Base-by-base conservation (phyloP, 306 rosid genomes). In the Citrullus colocynthis region DNA sequence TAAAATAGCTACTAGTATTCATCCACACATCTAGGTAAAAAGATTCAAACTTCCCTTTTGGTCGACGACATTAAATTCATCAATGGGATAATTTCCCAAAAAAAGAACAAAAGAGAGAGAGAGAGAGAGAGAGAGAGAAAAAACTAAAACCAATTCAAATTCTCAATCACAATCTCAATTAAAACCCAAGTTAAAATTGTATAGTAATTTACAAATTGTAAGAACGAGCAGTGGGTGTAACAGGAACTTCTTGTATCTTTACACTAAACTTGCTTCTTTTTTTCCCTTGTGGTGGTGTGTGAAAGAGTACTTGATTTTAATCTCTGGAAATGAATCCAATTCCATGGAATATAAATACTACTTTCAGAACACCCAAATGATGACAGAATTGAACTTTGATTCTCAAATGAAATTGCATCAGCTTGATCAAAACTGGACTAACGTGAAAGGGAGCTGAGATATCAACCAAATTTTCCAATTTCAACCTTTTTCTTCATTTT, bases 401-500 rank as follows among this genome's bases (percentile, higher is more conserved):
- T 49, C 77, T 51, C 61, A 30, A 49, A 73, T 30, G 61, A 51
- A 51, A 28, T 6, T n/a, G 42, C 82, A 77, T 74, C 78, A 76
- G 74, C 36, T 15, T 32, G 48, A n/a, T 78, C 24, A 80, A 44
- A 52, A 57, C 76, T 71, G 67, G 24, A 28, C 44, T 51, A 30
- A 30, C 60, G 60, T 73, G 60, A n/a, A 39, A 74, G 78, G 64
- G 45, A 49, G 44, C 16, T 48, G 61, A 30, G 77, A 28, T 28
- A 78, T 88, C 79, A 88, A 66, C 86, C 74, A 78, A 75, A 84
- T 82, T 88, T 90, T 34, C 96, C 96, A 24, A 86, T 78, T 83
- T 85, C 88, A 76, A 86, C 81, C 87, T 90, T 93, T 87, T 74
- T 91, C 83, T 88, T 93, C 59, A 93, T 85, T 79, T 85, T 87